Conservation (phyloP, 176 grass and related monocot species). For the Lolium multiflorum region DNA sequence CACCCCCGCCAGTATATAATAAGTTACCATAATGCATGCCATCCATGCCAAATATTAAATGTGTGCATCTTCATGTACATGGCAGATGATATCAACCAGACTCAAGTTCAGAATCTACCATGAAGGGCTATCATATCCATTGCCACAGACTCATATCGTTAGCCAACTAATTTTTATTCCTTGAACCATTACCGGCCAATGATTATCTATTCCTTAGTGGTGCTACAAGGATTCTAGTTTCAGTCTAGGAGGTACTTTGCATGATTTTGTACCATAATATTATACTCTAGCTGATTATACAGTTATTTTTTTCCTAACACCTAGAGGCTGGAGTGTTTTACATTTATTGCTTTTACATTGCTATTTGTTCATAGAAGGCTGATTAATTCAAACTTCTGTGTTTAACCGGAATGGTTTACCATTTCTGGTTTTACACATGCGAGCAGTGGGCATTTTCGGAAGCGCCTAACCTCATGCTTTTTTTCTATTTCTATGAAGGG, state of each 20-base stretch:
- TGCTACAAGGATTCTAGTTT: constrained; percentile 19
- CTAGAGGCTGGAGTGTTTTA: not conserved
- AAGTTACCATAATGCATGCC: too few relatives aligned
- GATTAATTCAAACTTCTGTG: not conserved
- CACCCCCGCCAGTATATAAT: too few relatives aligned
- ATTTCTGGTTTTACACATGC: constrained; percentile 7
- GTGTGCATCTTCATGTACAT: not conserved
- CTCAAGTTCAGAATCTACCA: not conserved
- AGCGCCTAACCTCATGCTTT: not conserved
- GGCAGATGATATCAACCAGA: not conserved
- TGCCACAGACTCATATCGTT: not conserved
- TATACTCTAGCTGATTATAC: not conserved
- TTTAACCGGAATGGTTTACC: not conserved
- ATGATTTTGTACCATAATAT: not conserved
- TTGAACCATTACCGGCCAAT: not conserved
- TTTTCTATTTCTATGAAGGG: constrained; percentile 60
- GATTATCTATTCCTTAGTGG: not conserved
- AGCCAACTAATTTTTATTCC: not conserved
- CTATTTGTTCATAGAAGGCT: not conserved
- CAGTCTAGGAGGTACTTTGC: not conserved
- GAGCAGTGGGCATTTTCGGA: constrained; percentile 13
- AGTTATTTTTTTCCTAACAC: constrained; percentile 22
- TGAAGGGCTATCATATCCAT: not conserved
- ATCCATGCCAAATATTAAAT: too few relatives aligned
- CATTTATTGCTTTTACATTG: not conserved